A percentile compares a stretch with the other conserved stretches of the same genome.
Evolutionary conservation across 2,329 filamentous ascomycete genomes (phyloP).

Genomic region (Basipetospora chlamydospora): DNA sequence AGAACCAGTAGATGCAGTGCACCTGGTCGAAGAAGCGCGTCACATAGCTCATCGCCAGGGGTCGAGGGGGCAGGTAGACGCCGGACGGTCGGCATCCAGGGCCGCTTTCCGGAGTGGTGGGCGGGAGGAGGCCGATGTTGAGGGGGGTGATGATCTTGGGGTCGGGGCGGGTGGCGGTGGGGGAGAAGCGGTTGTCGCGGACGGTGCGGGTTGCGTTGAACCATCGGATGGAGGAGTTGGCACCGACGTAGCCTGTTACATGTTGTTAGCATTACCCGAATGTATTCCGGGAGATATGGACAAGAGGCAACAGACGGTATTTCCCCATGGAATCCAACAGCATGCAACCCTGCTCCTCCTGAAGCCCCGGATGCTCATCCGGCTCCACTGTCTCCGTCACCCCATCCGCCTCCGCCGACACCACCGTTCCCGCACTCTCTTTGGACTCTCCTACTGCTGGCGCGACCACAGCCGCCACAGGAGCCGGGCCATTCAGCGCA

Average conservation of each 20-base stretch:
- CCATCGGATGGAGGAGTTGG: slow-evolving; percentile 4
- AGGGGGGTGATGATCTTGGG: slow-evolving; percentile 4
- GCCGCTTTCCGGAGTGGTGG: slow-evolving; percentile 1
- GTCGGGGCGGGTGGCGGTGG: background rate
- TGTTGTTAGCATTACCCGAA: background rate
- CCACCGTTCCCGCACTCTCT: background rate
- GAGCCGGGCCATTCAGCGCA: too few species aligned
- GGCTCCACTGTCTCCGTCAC: slow-evolving; percentile 1
- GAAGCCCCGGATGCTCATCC: slow-evolving; percentile 1
- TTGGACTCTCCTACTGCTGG: too few species aligned
- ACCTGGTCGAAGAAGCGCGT: slow-evolving; percentile 3
- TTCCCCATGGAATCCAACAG: slow-evolving; percentile 5
- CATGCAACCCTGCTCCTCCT: slow-evolving; percentile 3
- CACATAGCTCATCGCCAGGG: slow-evolving; percentile 1
- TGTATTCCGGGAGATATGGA: too few species aligned
- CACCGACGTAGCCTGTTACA: slow-evolving; percentile 2
- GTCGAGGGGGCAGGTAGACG: slow-evolving; percentile 1
- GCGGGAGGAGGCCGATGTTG: slow-evolving; percentile 2
- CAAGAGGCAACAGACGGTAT: background rate
- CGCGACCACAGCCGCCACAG: too few species aligned
- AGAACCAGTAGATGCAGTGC: slow-evolving; percentile 2
- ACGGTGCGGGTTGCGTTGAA: slow-evolving; percentile 3
- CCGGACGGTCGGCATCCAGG: background rate
- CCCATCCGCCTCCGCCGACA: background rate
- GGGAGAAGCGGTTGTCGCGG: background rate